Evolutionary conservation across 148 eudicot species (phyloP), one percentile per base, ranked within the genome.

Genomic region (Heliosperma pusillum): DNA sequence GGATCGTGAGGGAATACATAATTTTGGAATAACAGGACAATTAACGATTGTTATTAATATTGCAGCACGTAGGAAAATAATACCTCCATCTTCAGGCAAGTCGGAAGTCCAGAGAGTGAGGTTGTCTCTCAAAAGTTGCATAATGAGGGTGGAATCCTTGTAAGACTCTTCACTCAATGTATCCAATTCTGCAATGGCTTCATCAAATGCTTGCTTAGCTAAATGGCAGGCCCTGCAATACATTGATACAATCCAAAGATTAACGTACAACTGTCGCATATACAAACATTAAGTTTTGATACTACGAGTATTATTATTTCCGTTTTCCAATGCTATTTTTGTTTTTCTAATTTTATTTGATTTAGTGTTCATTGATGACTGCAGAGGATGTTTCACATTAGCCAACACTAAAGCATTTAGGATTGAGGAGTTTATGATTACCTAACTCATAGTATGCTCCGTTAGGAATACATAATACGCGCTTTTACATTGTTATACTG

Each of bases 91-190:
- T 82, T 91, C 98, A 33, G 96, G 98, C 85, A 91, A 86, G 79
- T 94, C 98, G 67, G 98, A 91, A 72, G 97, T 89, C 97, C 98
- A 94, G 30, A 94, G 89, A 80, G 98, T 91, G 81, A 94, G 97
- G 75, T 94, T 94, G 83, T 93, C 97, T 80, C 98, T 91, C 83
- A 93, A 79, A 6, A 93, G 95, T 76, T 91, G 98, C 98, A 93
- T 91, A 22, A 93, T 93, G 44, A 93, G 82, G 36, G 98, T 93
- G 86, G 97, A 91, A 80, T 94, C 96, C 81, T 94, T 94, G 89
- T 91, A 94, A 24, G 98, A 94, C 75, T 91, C 98, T 82, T 90
- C 97, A 70, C 96, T 91, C 85, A 91, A 83, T 19, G 93, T 88
- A 79, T 93, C 98, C 85, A 91, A 80, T 82, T 94, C 97, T 13